Conservation (phyloP, 306 rosid species). For the peach (Prunus persica) region DNA sequence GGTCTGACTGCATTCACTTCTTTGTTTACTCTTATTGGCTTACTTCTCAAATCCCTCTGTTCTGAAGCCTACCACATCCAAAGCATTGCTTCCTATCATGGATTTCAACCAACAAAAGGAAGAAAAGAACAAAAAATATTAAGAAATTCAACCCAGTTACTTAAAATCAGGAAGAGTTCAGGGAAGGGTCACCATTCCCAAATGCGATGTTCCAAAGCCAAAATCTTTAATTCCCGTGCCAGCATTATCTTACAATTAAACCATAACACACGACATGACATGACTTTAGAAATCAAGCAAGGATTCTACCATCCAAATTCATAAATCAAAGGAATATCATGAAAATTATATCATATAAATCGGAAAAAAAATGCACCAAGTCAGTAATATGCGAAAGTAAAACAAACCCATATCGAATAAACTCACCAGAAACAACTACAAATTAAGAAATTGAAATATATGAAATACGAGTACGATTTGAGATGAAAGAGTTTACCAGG, state of each 20-base stretch:
- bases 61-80: too few species aligned
- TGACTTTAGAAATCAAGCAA: neutral
- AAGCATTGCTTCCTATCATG: too few species aligned
- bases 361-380: neutral
- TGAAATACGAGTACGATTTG: neutral
- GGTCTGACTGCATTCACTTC: too few species aligned
- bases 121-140: neutral
- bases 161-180: neutral
- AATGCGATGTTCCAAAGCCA: neutral
- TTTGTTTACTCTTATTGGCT: too few species aligned
- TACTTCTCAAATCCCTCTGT: too few species aligned
- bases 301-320: slow-evolving; percentile 9
- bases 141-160: neutral
- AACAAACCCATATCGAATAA: neutral
- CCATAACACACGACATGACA: neutral
- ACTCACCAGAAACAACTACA: neutral
- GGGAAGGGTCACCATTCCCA: neutral
- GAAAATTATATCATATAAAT: neutral
- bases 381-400: neutral
- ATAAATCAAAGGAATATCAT: neutral
- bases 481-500: slow-evolving; percentile 31
- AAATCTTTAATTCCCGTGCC: neutral
- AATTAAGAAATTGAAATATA: neutral
- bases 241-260: neutral
- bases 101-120: neutral